Evolutionary conservation across 768 basidiomycete genomes (phyloP).

Genomic region (Xanthoconium stramineum): DNA sequence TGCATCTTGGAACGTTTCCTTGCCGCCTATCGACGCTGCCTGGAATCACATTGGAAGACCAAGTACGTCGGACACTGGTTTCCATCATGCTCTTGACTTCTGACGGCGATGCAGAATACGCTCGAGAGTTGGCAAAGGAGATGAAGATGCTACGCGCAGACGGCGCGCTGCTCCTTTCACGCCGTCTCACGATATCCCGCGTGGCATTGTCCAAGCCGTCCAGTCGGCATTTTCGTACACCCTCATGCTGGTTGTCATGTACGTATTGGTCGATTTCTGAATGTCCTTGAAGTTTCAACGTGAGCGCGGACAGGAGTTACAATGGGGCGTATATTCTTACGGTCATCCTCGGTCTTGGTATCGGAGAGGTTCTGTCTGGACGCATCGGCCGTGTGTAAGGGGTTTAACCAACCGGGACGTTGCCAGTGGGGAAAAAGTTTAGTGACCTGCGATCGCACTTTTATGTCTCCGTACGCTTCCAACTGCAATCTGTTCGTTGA

Average conservation of each 20-base stretch:
- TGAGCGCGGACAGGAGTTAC: conserved; percentile 61
- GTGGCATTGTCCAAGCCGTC: conserved; percentile 61
- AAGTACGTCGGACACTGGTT: conserved; percentile 39
- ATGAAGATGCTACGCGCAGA: conserved; percentile 6
- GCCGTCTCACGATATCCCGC: conserved; percentile 60
- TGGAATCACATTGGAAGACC: conserved; percentile 56
- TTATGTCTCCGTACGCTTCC: too few species aligned
- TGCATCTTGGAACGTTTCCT: conserved; percentile 72
- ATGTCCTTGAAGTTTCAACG: conserved; percentile 3
- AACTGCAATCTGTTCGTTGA: too few species aligned
- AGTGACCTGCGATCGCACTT: too few species aligned
- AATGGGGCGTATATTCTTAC: conserved; percentile 74
- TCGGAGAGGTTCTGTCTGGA: conserved; percentile 75
- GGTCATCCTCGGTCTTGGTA: conserved; percentile 63
- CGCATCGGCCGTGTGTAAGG: conserved; percentile 37
- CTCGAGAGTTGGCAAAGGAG: not conserved
- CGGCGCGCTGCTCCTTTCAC: conserved; percentile 58
- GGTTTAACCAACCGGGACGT: not conserved
- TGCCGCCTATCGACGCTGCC: conserved; percentile 51
- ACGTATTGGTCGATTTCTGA: conserved; percentile 23
- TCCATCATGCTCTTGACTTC: not conserved
- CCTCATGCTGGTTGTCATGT: conserved; percentile 85
- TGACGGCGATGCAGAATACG: not conserved
- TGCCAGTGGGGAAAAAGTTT: not conserved
- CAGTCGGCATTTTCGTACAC: conserved; percentile 63